phyloP scores from a whole-genome alignment of 331 rosid genomes.

The Phaseolus coccineus region DNA sequence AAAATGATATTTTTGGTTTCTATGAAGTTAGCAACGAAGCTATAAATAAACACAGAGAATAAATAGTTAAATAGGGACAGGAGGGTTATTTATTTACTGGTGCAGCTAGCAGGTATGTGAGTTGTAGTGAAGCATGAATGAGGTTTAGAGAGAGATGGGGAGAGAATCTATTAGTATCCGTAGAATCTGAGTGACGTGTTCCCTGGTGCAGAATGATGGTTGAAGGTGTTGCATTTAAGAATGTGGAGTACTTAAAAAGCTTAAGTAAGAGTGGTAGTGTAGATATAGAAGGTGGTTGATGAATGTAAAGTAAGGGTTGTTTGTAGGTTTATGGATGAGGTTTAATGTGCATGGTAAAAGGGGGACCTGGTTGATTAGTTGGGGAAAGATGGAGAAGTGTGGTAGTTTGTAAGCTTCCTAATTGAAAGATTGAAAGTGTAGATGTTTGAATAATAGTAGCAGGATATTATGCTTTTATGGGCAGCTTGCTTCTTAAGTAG shows the following conservation, averaged over 20 bases:
- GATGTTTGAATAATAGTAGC: conserved; percentile 47
- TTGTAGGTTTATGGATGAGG: conserved; percentile 44
- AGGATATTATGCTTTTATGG: conserved; percentile 45
- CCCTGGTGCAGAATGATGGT: conserved; percentile 41
- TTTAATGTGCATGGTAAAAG: conserved; percentile 51
- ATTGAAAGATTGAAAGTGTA: conserved; percentile 13
- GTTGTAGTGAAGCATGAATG: conserved; percentile 40
- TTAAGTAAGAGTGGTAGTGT: not conserved
- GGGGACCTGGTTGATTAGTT: conserved; percentile 60
- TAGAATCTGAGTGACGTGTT: conserved; percentile 49
- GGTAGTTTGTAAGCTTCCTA: conserved; percentile 44
- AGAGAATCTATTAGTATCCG: conserved; percentile 51
- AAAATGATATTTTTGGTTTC: conserved; percentile 23
- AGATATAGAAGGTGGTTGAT: not conserved
- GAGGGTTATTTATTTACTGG: conserved; percentile 41
- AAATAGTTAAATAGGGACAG: conserved; percentile 44
- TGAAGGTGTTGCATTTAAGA: conserved; percentile 41
- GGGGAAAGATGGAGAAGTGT: conserved; percentile 48
- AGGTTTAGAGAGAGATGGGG: conserved; percentile 42
- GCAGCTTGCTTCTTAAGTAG: conserved; percentile 47
- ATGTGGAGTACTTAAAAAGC: conserved; percentile 6
- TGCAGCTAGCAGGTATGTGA: conserved; percentile 42
- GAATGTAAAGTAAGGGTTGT: not conserved
- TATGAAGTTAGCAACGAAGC: conserved; percentile 14
- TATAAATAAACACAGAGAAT: conserved; percentile 19